Evolutionary conservation across 1,139 yeast species (phyloP), one percentile per base, ranked within the genome.

Genomic region (Yamadazyma dendronema): DNA sequence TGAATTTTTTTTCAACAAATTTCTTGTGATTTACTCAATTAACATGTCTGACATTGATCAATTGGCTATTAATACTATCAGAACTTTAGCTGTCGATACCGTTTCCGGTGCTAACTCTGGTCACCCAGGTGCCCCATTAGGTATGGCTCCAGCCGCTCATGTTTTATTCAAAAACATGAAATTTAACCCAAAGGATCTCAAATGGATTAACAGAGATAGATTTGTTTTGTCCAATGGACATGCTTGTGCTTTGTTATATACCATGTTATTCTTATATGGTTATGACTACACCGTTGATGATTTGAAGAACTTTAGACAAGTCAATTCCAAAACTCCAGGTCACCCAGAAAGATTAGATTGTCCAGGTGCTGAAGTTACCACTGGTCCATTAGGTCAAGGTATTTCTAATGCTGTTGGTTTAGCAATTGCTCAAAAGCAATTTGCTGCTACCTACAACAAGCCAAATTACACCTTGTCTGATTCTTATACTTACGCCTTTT

Each of bases 311-410:
- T 92, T 92, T 74, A 87, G 99, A 78, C 95, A 88, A 69, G 68
- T 90, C 56, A 74, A 77, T 61, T 90, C 97, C 49, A 84, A 82
- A 71, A 85, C 96, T 48, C 98, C 98, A 38, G 98, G 98, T 54
- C 98, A 92, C 73, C 98, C 98, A 38, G 97, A 92, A 72, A 72
- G 82, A 19, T 33, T 56, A 39, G 84, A 79, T 54, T 77, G 78
- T 49, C 90, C 95, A 41, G 98, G 97, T 61, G 81, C 89, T 42
- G 98, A 94, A 63, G 96, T 90, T 58, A 90, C 98, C 65, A 90
- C 98, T 46, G 99, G 99, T 65, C 98, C 99, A 45, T 80, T 92
- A 57, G 99, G 99, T 62, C 99, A 92, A 74, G 99, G 99, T 81
- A 79, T 92, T 56, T 77, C 85, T 57, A 90, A 90, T 64, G 97